Percentiles rank a stretch among this genome's conserved stretches.
These are phyloP conservation scores for Lentinula aciculospora DNA, from an alignment of 768 basidiomycete genomes.

Conservation along the genomic window DNA sequence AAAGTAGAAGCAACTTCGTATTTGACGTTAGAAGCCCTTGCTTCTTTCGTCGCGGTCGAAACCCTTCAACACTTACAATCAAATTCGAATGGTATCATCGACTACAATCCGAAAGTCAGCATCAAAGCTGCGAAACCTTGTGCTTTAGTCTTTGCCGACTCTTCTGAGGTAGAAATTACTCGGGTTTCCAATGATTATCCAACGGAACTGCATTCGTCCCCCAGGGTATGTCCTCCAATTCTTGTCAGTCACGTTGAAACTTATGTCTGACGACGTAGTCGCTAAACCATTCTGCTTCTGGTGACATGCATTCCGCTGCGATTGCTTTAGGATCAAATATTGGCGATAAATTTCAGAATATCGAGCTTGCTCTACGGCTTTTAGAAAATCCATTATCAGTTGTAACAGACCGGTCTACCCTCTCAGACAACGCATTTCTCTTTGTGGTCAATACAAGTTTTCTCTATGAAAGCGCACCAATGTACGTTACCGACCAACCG, in stretches of 20 bases:
- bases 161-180: slow-evolving; percentile 56
- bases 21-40: slow-evolving; percentile 68
- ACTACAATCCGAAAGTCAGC: slow-evolving; percentile 27
- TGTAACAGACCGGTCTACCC: slow-evolving; percentile 7
- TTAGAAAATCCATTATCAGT: slow-evolving; percentile 48
- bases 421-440: slow-evolving; percentile 18
- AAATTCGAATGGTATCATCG: slow-evolving; percentile 1
- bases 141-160: slow-evolving; percentile 62
- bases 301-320: slow-evolving; percentile 32
- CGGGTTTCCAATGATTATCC: slow-evolving; percentile 37
- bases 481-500: slow-evolving; percentile 93
- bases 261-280: not conserved
- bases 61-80: slow-evolving; percentile 27
- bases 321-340: slow-evolving; percentile 90
- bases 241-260: not conserved
- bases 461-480: slow-evolving; percentile 89
- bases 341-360: slow-evolving; percentile 79
- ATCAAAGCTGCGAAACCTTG: slow-evolving; percentile 68
- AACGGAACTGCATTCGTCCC: not conserved
- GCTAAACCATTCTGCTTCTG: not conserved
- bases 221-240: not conserved
- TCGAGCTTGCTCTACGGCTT: slow-evolving; percentile 68
- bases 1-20: slow-evolving; percentile 42
- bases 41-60: slow-evolving; percentile 45
- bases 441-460: slow-evolving; percentile 74